Conservation (phyloP, 495 filamentous ascomycete genomes). For the Penicillium parvum region DNA sequence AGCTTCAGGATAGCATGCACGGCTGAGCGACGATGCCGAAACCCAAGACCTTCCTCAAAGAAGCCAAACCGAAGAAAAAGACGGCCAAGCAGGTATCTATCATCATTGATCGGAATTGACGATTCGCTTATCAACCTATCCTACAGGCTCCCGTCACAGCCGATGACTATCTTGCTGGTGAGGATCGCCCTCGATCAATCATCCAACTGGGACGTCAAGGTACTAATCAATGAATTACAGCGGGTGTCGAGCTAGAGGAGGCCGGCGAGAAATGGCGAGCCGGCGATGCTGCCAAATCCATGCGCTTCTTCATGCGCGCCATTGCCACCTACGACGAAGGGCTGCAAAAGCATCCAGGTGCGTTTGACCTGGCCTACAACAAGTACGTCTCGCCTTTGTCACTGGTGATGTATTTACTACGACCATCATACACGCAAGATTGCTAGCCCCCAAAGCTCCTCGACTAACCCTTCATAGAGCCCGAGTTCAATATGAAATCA, state of each 20-base stretch:
- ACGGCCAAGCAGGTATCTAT: conserved; percentile 33
- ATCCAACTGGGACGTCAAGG: neutral
- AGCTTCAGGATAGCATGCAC: neutral
- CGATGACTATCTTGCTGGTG: conserved; percentile 59
- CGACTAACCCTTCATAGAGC: conserved; percentile 39
- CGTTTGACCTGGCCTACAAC: conserved; percentile 72
- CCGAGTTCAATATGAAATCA: conserved; percentile 60
- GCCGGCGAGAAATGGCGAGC: conserved; percentile 71
- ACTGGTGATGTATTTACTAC: neutral
- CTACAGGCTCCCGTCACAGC: conserved; percentile 51
- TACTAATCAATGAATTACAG: conserved; percentile 24
- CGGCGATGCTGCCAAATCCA: conserved; percentile 63
- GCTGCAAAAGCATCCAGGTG: conserved; percentile 49
- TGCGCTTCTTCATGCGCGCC: conserved; percentile 64
- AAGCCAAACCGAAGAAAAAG: conserved; percentile 45
- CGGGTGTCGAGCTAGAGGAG: conserved; percentile 65
- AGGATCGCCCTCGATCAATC: neutral
- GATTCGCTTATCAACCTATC: neutral
- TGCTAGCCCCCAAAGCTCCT: neutral
- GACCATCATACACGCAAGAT: too few species aligned
- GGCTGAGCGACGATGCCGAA: conserved; percentile 41
- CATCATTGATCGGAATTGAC: conserved; percentile 2
- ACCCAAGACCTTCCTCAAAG: conserved; percentile 48
- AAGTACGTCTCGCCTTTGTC: conserved; percentile 42
- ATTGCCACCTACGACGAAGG: conserved; percentile 61